Conservation (phyloP, 331 rosid species). For the Rhamnella rubrinervis region DNA sequence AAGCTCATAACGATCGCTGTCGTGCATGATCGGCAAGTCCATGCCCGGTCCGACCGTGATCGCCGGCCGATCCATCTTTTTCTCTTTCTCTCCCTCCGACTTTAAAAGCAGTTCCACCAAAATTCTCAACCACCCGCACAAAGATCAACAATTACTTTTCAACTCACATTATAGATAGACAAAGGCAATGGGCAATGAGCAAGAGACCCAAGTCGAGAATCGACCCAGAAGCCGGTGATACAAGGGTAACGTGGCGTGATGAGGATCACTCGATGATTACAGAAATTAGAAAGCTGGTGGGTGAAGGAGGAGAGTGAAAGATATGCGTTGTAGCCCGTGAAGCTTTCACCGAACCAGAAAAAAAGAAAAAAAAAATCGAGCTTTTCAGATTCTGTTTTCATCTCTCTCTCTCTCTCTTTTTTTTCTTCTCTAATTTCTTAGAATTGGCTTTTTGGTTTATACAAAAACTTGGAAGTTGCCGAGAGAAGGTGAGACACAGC, state of each 20-base stretch:
- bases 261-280: constrained; percentile 36
- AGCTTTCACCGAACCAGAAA: constrained; percentile 54
- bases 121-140: constrained; percentile 6
- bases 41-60: constrained; percentile 60
- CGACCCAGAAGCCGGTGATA: constrained; percentile 18
- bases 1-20: constrained; percentile 86
- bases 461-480: too few species aligned
- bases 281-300: constrained; percentile 31
- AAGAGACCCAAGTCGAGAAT: constrained; percentile 26
- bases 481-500: too few species aligned
- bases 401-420: background rate
- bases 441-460: too few species aligned
- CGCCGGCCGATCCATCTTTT: constrained; percentile 56
- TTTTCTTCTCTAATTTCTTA: background rate
- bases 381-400: constrained; percentile 11
- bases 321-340: constrained; percentile 63
- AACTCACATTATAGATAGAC: constrained; percentile 31
- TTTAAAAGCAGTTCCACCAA: constrained; percentile 2
- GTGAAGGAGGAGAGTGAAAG: constrained; percentile 45
- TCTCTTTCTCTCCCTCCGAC: too few species aligned
- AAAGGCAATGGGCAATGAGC: constrained; percentile 7
- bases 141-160: constrained; percentile 10
- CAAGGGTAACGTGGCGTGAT: constrained; percentile 40
- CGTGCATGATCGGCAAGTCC: constrained; percentile 93
- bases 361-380: constrained; percentile 5